Evolutionary conservation across 2,329 filamentous ascomycete genomes (phyloP).

Genomic region (Aphanocladium album): DNA sequence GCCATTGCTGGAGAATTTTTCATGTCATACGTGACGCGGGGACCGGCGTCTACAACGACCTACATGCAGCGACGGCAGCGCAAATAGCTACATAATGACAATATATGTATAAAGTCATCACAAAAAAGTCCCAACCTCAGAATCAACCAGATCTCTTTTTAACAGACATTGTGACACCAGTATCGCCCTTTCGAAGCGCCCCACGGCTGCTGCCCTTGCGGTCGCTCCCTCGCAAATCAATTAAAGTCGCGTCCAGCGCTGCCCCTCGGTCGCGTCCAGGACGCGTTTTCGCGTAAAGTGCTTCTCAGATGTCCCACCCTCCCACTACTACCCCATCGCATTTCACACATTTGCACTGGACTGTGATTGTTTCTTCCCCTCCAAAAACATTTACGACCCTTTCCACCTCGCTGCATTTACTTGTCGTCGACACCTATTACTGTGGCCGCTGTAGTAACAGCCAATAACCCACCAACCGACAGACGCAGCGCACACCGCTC

Average conservation of each 20-base stretch:
- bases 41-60: no score
- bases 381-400: not conserved
- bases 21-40: no score
- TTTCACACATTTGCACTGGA: not conserved
- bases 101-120: not conserved
- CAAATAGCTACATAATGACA: not conserved
- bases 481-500: constrained; percentile 5
- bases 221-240: not conserved
- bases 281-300: constrained; percentile 13
- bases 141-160: not conserved
- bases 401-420: not conserved
- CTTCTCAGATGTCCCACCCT: constrained; percentile 6
- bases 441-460: not conserved
- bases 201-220: not conserved
- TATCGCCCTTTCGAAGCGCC: not conserved
- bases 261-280: constrained; percentile 6
- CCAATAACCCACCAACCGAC: not conserved
- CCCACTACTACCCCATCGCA: not conserved
- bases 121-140: not conserved
- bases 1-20: no score
- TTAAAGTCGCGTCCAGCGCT: constrained; percentile 11
- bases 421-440: not conserved
- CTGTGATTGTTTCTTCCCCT: not conserved
- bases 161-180: not conserved
- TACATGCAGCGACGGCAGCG: not conserved